Evolutionary conservation across 192 early-diverging fungal species (phyloP).

Genomic region (Backusella westeae): DNA sequence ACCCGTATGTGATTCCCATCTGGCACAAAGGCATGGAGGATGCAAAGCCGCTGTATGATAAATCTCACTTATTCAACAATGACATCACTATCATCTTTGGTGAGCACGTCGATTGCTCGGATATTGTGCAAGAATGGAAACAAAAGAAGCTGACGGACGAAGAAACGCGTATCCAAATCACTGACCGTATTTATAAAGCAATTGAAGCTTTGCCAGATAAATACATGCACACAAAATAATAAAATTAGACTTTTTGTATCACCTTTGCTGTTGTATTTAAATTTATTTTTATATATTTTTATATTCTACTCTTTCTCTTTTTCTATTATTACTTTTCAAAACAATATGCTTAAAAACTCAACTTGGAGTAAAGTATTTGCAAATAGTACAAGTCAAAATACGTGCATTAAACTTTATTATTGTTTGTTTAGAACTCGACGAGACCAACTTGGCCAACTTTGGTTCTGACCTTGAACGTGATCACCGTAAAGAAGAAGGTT

Average conservation of each 20-base stretch:
- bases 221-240: neutral
- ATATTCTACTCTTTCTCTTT: conserved; percentile 8
- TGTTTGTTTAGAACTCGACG: conserved; percentile 20
- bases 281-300: neutral
- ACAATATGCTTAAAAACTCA: conserved; percentile 24
- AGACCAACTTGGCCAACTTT: conserved; percentile 34
- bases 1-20: conserved; percentile 70
- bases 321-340: neutral
- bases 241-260: conserved; percentile 7
- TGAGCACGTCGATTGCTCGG: conserved; percentile 68
- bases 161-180: conserved; percentile 53
- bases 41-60: conserved; percentile 54
- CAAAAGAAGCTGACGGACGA: conserved; percentile 45
- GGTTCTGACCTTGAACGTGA: conserved; percentile 29
- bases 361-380: conserved; percentile 25
- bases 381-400: neutral
- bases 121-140: conserved; percentile 55
- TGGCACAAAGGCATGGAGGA: conserved; percentile 66
- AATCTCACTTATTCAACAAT: conserved; percentile 50
- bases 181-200: conserved; percentile 46
- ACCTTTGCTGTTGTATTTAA: neutral
- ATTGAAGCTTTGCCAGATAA: conserved; percentile 39
- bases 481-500: conserved; percentile 31
- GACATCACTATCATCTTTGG: conserved; percentile 67
- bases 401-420: neutral